Evolutionary conservation across 495 filamentous ascomycete genomes (phyloP), one percentile per base, ranked within the genome.

Genomic region (Neurospora discreta): DNA sequence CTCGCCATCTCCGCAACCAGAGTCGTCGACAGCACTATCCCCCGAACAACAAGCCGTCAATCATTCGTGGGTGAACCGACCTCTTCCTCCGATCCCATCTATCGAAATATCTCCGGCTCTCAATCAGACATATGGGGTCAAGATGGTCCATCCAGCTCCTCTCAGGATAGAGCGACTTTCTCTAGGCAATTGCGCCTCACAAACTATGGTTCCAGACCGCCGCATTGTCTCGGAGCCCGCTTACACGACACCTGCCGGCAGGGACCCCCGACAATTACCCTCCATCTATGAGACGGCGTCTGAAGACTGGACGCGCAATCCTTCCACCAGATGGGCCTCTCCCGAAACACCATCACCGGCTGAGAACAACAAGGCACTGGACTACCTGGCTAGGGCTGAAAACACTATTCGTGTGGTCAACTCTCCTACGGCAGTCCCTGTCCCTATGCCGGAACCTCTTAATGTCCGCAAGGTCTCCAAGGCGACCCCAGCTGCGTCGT

Each of bases 181-280:
- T 41, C 26, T 33, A 43, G 11, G n/a, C 36, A 67, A 75, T 11
- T 26, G 65, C 5, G 42, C 39, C 7, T 43, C 52, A 11, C 72
- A 72, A 33, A 11, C 65, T 39, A n/a, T 68, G 10, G 42, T 67
- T 3, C 11, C 76, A 5, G 78, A 80, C 26, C 75, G 74, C 11
- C 75, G 68, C 72, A 81, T 81, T 8, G 81, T 84, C 6, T 90
- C 89, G 30, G 89, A 90, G 30, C 90, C 88, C 11, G 75, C 80
- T 3, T 86, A 87, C 69, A 77, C 78, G 5, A 80, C 52, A 33
- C 52, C 80, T 68, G 70, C 74, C 4, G 73, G 75, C 2, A 77
- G 80, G 26, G 81, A 86, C n/a, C 70, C 74, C 33, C 76, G 78
- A 4, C 79, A 80, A 18, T 73, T 88, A 20, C 87, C 87, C 11